Evolutionary conservation across 257 asterid species (phyloP), one percentile per base, ranked within the genome.

Genomic region (Nicotiana undulata): DNA sequence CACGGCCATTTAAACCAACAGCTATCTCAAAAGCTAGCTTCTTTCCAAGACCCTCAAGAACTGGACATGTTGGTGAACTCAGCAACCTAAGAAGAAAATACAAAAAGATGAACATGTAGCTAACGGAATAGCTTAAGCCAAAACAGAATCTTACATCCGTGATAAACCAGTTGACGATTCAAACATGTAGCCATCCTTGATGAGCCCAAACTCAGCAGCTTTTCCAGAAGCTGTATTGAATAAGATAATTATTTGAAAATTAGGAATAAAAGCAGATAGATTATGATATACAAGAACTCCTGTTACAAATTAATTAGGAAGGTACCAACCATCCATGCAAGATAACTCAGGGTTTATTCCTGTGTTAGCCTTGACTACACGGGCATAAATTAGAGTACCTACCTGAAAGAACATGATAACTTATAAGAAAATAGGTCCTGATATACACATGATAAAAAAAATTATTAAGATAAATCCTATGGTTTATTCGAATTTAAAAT

Each of bases 311-410:
- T 70, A 82, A 63, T 40, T 40, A 40, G 56, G 55, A 49, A 77
- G 75, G 75, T 22, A 90, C 97, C 76, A 82, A 96, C 99, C 97
- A 87, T 96, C 98, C 92, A 85, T 90, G 98, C 99, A 96, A 76
- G 99, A 91, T 24, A 96, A 87, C 85, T 96, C 98, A 60, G 99
- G 99, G 90, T 94, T 96, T 95, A 90, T 94, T 85, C 94, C 98
- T 52, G 87, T 81, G 81, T 87, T 92, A 76, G 98, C 98, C 88
- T 91, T 91, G 85, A 90, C 97, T 87, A 96, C 91, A 81, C 98
- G 98, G 52, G 87, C 92, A 89, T 92, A 96, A 72, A 96, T 82
- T 87, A 96, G 85, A 6, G 99, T 87, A 81, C 99, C 98, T 29
- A 81, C 88, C 98, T 96, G 92, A 80, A 84, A 81, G 80, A 75